Percentiles rank a stretch among this genome's conserved stretches.
phyloP scores from a whole-genome alignment of 2,329 filamentous ascomycete genomes.

The Talaromyces sp. region DNA sequence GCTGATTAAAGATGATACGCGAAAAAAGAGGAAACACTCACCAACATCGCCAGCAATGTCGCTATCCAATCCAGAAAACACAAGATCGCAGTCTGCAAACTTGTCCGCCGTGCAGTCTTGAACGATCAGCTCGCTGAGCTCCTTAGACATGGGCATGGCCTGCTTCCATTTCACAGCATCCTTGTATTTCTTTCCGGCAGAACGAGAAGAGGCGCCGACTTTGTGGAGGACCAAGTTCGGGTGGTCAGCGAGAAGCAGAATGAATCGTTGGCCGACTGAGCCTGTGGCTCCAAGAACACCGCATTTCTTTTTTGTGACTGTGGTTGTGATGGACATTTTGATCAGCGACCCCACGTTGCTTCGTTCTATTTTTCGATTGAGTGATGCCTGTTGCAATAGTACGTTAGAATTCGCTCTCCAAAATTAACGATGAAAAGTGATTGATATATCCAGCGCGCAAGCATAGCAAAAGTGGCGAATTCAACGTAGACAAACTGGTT shows the following conservation, averaged over 20 bases:
- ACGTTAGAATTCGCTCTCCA: too few species aligned
- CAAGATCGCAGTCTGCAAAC: conserved; percentile 85
- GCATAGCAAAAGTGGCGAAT: background rate
- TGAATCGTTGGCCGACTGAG: conserved; percentile 92
- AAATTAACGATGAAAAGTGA: too few species aligned
- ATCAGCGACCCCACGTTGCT: background rate
- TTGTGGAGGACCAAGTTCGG: conserved; percentile 83
- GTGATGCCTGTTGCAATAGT: background rate
- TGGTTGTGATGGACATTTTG: conserved; percentile 29
- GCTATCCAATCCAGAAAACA: conserved; percentile 89
- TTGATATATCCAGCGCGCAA: too few species aligned
- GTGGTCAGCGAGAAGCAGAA: conserved; percentile 84
- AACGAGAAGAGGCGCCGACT: conserved; percentile 83
- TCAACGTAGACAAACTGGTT: background rate
- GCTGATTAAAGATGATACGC: too few species aligned
- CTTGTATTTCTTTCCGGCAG: conserved; percentile 89
- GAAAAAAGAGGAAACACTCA: conserved; percentile 41
- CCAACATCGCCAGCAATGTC: conserved; percentile 90
- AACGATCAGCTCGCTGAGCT: conserved; percentile 75
- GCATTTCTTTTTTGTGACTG: conserved; percentile 40
- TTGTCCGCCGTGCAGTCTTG: conserved; percentile 78
- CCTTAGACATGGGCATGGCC: conserved; percentile 71
- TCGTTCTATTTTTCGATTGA: background rate
- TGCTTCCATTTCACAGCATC: conserved; percentile 97
- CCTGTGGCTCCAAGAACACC: conserved; percentile 84